phyloP scores from a whole-genome alignment of 1,284 basidiomycete genomes.

The Hemileia vastatrix region DNA sequence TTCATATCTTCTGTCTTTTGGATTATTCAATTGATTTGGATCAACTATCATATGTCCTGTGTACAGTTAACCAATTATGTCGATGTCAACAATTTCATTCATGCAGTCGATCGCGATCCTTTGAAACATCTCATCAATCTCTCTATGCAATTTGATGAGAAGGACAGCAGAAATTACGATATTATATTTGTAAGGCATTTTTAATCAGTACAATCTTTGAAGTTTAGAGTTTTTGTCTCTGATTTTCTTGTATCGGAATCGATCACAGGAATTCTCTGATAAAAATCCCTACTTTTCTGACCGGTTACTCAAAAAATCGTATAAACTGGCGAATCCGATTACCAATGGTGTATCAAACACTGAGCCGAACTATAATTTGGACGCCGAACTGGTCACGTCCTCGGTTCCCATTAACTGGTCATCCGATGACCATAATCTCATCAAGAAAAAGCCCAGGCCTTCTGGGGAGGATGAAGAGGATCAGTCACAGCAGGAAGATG shows the following conservation, averaged over 20 bases:
- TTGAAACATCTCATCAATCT: constrained; percentile 7
- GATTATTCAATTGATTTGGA: too few species aligned
- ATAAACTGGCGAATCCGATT: background rate
- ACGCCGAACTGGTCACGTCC: background rate
- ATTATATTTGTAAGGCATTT: constrained; percentile 5
- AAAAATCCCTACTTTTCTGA: constrained; percentile 17
- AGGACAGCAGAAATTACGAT: constrained; percentile 8
- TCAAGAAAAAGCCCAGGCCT: constrained; percentile 9
- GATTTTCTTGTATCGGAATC: background rate
- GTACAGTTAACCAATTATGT: constrained; percentile 13
- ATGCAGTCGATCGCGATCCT: constrained; percentile 15
- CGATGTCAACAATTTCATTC: background rate
- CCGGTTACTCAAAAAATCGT: constrained; percentile 2
- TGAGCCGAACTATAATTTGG: constrained; percentile 7
- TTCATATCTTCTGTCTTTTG: too few species aligned
- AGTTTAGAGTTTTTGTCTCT: too few species aligned
- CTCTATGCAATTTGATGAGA: background rate
- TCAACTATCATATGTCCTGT: too few species aligned
- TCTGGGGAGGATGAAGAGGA: background rate
- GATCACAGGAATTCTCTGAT: constrained; percentile 5
- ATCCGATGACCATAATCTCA: constrained; percentile 14
- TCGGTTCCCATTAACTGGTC: constrained; percentile 11
- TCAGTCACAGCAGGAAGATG: background rate
- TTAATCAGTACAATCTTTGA: background rate
- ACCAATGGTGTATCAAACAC: background rate